phyloP scores from a whole-genome alignment of 1,139 yeast genomes.

The Pichia sp. region DNA sequence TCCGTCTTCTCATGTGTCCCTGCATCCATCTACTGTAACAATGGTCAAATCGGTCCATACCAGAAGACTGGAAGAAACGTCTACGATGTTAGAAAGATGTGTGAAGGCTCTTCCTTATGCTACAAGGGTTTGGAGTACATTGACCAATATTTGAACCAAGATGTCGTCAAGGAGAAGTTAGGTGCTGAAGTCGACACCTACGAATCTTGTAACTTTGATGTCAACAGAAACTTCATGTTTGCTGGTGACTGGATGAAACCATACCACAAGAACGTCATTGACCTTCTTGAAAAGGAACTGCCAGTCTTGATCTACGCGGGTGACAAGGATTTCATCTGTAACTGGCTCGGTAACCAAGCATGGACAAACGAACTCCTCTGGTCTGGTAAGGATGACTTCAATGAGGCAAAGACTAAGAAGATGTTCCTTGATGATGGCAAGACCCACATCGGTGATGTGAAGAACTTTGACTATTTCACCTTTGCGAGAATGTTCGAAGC shows the following conservation, averaged over 20 bases:
- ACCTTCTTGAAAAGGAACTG: slow-evolving; percentile 44
- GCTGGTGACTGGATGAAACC: slow-evolving; percentile 95
- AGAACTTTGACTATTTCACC: slow-evolving; percentile 50
- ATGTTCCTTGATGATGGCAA: slow-evolving; percentile 34
- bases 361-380: slow-evolving; percentile 69
- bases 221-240: slow-evolving; percentile 74
- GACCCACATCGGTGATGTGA: slow-evolving; percentile 49
- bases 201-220: slow-evolving; percentile 79
- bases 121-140: slow-evolving; percentile 65
- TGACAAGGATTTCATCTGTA: slow-evolving; percentile 80
- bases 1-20: slow-evolving; percentile 92
- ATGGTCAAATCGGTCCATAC: slow-evolving; percentile 77
- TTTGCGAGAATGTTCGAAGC: slow-evolving; percentile 60
- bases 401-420: slow-evolving; percentile 33
- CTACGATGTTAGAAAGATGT: slow-evolving; percentile 83
- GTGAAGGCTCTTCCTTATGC: slow-evolving; percentile 76
- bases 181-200: slow-evolving; percentile 89
- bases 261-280: slow-evolving; percentile 52
- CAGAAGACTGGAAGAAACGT: slow-evolving; percentile 88
- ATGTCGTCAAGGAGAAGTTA: slow-evolving; percentile 64
- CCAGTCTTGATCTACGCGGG: slow-evolving; percentile 80
- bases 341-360: slow-evolving; percentile 84
- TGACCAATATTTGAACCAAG: slow-evolving; percentile 62
- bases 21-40: slow-evolving; percentile 86
- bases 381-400: slow-evolving; percentile 51